Base-by-base conservation (phyloP, 176 grass and related monocot genomes). In the Carex kokanica region DNA sequence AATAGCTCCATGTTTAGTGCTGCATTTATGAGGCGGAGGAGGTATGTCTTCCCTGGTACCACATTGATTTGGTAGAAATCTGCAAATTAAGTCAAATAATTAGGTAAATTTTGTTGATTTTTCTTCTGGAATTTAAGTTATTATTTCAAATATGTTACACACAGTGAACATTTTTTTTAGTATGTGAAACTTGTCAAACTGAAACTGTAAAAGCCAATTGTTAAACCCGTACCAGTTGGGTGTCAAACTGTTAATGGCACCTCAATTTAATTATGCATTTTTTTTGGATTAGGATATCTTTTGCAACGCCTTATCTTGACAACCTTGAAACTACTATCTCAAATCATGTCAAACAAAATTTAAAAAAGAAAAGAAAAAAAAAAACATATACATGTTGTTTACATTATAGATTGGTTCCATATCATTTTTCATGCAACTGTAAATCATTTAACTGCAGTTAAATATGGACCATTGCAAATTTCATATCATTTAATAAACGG, bases 1-100 rank as follows among this genome's bases (percentile, higher is more conserved):
- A 92, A 94, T 34, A 81, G 38, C 60, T 88, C 84, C 54, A 82
- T 84, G 36, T 83, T 88, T 60, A 94, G 86, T 9, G 60, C 91
- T 3, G 89, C 84, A 57, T 94, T 94, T 78, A 94, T 67, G 7
- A 91, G 57, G 2, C 89, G 57, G 2, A 94, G 51, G 61, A 94
- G 64, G 78, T 91, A 94, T 2, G 89, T 94, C 66, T 85, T 91
- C 0, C 91, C 91, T 3, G 72, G 78, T 25, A 74, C 38, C 25
- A 91, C 91, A 18, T 64, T 79, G 1, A 80, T 77, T 62, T 66
- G 83, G 80, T 83, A 94, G 0, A 64, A 58, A 43, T 87, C 85
- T 81, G 5, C 29, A 23, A 18, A 24, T 21, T 8, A 81, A 86
- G 38, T 82, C 29, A 80, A 31, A 83, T 24, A 73, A 81, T 60